phyloP scores from a whole-genome alignment of 148 eudicot species.

The Amaranthus palmeri region DNA sequence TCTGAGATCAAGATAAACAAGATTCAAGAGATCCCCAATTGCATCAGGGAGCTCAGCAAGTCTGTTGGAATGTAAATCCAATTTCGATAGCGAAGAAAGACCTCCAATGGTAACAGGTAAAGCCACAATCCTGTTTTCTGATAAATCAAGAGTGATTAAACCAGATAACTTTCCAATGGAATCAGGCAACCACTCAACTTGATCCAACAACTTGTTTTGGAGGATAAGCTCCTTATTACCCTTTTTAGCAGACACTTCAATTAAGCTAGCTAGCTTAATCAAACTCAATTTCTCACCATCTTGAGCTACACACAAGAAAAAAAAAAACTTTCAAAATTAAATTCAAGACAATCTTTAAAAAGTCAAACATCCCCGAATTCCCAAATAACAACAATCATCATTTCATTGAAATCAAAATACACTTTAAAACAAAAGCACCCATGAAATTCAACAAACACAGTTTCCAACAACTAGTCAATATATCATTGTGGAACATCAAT shows the following conservation, averaged over 20 bases:
- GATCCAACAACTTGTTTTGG: constrained; percentile 53
- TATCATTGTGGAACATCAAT: neutral
- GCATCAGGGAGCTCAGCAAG: constrained; percentile 63
- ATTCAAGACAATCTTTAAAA: neutral
- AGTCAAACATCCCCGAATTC: neutral
- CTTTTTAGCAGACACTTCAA: constrained; percentile 69
- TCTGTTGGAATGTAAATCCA: constrained; percentile 66
- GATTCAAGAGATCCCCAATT: constrained; percentile 61
- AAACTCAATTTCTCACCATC: constrained; percentile 70
- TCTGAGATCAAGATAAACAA: constrained; percentile 55
- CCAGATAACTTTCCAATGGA: constrained; percentile 70
- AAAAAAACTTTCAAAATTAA: neutral
- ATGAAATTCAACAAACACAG: neutral
- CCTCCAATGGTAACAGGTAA: constrained; percentile 64
- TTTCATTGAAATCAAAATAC: constrained; percentile 7
- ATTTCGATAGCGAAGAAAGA: constrained; percentile 53
- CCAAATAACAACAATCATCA: neutral
- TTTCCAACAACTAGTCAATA: neutral
- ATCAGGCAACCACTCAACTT: constrained; percentile 84
- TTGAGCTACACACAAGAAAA: constrained; percentile 39
- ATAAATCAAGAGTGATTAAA: constrained; percentile 60
- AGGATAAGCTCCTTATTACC: constrained; percentile 57
- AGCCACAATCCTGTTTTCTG: constrained; percentile 54
- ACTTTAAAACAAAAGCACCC: constrained; percentile 12
- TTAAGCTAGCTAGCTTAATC: constrained; percentile 76